phyloP scores from a whole-genome alignment of 306 rosid species.

The Sicyos edulis region DNA sequence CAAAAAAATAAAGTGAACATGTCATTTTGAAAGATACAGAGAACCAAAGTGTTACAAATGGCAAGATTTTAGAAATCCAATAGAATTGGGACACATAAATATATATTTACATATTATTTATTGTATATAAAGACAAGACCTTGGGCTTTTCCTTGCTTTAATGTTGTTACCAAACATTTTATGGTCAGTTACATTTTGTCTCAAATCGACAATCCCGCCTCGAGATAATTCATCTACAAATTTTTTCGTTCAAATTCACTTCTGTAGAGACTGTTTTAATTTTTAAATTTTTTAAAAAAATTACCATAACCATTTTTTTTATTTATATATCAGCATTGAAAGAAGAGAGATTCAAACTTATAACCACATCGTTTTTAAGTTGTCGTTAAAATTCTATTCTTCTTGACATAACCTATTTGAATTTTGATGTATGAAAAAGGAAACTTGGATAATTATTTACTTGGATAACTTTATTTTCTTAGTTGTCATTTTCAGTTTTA shows the following conservation, averaged over 20 bases:
- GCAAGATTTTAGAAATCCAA: slow-evolving; percentile 7
- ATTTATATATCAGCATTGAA: too few relatives aligned
- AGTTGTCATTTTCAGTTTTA: neutral
- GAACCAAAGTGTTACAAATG: slow-evolving; percentile 1
- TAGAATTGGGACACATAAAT: slow-evolving; percentile 3
- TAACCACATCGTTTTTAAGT: too few relatives aligned
- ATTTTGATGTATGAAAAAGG: neutral
- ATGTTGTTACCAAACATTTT: slow-evolving; percentile 5
- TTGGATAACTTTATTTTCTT: neutral
- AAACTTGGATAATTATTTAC: neutral
- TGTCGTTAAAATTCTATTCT: too few relatives aligned
- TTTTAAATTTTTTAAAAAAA: too few relatives aligned
- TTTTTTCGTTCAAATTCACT: neutral
- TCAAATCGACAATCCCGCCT: neutral
- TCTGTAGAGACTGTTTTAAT: neutral
- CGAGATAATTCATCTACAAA: neutral
- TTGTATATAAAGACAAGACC: neutral
- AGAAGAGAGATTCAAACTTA: too few relatives aligned
- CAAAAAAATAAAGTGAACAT: slow-evolving; percentile 3
- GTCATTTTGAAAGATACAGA: slow-evolving; percentile 7
- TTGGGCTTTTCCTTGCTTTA: neutral
- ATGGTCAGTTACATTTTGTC: slow-evolving; percentile 12
- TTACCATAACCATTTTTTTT: too few relatives aligned
- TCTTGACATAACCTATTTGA: too few relatives aligned
- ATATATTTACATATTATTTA: neutral